Conservation (phyloP, 108 stramenopile genomes). For the Nitzschia sp. region DNA sequence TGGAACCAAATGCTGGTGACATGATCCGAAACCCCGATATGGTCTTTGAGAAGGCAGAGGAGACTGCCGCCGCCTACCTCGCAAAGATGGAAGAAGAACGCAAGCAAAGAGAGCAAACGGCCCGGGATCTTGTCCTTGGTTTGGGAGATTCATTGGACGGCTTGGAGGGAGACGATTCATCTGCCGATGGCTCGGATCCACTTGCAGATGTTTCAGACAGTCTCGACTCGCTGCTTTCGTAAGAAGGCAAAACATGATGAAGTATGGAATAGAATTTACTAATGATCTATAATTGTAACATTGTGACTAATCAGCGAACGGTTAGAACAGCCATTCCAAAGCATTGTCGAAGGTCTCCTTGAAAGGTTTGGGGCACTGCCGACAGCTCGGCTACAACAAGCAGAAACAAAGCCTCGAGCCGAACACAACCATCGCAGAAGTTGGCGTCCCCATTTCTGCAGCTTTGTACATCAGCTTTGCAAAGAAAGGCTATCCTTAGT, state of each 20-base stretch:
- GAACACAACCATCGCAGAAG: too few relatives aligned
- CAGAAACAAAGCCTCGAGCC: too few relatives aligned
- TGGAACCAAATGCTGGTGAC: conserved; percentile 96
- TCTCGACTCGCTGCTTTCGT: conserved; percentile 82
- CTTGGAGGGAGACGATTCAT: conserved; percentile 51
- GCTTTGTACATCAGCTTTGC: too few relatives aligned
- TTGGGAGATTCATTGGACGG: conserved; percentile 92
- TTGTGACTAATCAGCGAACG: background rate
- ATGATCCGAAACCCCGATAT: conserved; percentile 89
- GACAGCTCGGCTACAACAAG: too few relatives aligned
- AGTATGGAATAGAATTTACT: background rate
- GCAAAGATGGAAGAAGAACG: conserved; percentile 93
- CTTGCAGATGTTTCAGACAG: conserved; percentile 77
- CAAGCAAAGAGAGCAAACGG: conserved; percentile 90
- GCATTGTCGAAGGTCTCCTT: too few relatives aligned
- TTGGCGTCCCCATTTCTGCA: too few relatives aligned
- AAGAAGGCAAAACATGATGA: conserved; percentile 10
- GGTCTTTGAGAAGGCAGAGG: conserved; percentile 90
- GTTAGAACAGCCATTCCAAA: too few relatives aligned
- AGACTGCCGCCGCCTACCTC: conserved; percentile 86
- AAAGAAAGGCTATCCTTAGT: too few relatives aligned
- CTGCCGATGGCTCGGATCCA: conserved; percentile 40
- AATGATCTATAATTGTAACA: background rate
- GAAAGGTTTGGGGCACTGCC: too few relatives aligned
- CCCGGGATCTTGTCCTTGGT: conserved; percentile 92